Evolutionary conservation across 2,329 filamentous ascomycete species (phyloP).

Genomic region (Elsinoe ampelina): DNA sequence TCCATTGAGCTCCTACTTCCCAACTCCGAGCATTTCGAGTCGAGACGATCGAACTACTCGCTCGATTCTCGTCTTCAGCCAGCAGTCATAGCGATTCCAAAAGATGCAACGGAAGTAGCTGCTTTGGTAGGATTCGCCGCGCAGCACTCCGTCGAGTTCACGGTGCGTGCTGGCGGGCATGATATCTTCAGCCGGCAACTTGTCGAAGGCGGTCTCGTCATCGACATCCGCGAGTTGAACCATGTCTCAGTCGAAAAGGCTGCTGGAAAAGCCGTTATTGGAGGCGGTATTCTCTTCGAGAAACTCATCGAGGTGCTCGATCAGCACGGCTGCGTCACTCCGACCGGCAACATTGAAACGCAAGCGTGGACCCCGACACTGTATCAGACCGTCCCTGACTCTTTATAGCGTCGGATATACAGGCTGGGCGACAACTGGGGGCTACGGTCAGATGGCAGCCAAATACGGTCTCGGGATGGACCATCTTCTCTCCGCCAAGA

Average conservation of each 20-base stretch:
- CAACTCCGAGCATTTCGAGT: neutral
- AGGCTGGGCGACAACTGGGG: neutral
- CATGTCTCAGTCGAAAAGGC: neutral
- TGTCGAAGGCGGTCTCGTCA: neutral
- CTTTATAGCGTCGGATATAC: neutral
- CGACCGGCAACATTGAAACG: neutral
- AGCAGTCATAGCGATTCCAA: neutral
- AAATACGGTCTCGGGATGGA: neutral
- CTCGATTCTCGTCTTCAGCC: neutral
- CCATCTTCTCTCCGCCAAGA: neutral
- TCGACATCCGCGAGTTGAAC: neutral
- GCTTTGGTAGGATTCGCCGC: neutral
- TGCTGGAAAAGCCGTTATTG: neutral
- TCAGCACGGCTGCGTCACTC: neutral
- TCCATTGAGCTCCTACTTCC: neutral
- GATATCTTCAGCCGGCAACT: neutral
- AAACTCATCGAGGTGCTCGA: neutral
- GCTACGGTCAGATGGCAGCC: conserved; percentile 1
- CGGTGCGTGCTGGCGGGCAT: neutral
- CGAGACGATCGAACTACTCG: neutral
- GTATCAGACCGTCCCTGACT: neutral
- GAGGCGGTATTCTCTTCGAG: neutral
- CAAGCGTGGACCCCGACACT: neutral
- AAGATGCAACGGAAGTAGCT: neutral
- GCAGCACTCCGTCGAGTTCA: neutral